A percentile compares a stretch with the other conserved stretches of the same genome.
phyloP scores from a whole-genome alignment of 129 eudicot species.

The Tagetes erecta region DNA sequence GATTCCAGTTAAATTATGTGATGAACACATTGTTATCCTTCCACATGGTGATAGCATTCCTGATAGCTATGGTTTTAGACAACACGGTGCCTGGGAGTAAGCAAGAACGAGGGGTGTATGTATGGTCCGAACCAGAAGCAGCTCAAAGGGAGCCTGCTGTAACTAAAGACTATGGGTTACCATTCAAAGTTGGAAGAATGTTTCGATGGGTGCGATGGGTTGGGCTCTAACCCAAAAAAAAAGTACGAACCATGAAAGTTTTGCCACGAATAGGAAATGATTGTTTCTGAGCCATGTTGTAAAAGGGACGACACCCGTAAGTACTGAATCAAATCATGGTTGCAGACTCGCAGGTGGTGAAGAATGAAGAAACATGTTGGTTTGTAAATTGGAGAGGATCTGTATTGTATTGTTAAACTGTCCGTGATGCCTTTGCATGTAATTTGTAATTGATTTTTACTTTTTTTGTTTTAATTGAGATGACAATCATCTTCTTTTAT shows the following conservation, averaged over 20 bases:
- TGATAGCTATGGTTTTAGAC: slow-evolving; percentile 76
- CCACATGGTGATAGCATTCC: slow-evolving; percentile 93
- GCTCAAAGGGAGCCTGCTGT: slow-evolving; percentile 89
- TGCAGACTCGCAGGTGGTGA: background rate
- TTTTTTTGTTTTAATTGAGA: slow-evolving; percentile 24
- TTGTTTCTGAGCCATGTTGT: background rate
- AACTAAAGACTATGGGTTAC: slow-evolving; percentile 78
- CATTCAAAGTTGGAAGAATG: slow-evolving; percentile 78
- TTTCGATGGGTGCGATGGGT: slow-evolving; percentile 98
- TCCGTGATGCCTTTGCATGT: slow-evolving; percentile 32
- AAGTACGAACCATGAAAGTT: slow-evolving; percentile 19
- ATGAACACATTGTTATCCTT: slow-evolving; percentile 79
- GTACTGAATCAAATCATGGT: background rate
- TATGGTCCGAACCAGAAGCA: slow-evolving; percentile 82
- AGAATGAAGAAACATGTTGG: slow-evolving; percentile 21
- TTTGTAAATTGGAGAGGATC: slow-evolving; percentile 35
- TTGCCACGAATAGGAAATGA: background rate
- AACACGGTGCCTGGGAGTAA: slow-evolving; percentile 92
- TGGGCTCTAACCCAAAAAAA: slow-evolving; percentile 49
- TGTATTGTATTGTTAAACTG: slow-evolving; percentile 35
- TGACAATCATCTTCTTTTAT: slow-evolving; percentile 3
- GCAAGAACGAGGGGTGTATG: slow-evolving; percentile 95
- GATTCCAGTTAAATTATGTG: slow-evolving; percentile 74
- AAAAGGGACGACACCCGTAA: background rate
- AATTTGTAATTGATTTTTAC: slow-evolving; percentile 28